Conservation (phyloP, 352 stramenopile species). For the Globisporangium iwayamae region DNA sequence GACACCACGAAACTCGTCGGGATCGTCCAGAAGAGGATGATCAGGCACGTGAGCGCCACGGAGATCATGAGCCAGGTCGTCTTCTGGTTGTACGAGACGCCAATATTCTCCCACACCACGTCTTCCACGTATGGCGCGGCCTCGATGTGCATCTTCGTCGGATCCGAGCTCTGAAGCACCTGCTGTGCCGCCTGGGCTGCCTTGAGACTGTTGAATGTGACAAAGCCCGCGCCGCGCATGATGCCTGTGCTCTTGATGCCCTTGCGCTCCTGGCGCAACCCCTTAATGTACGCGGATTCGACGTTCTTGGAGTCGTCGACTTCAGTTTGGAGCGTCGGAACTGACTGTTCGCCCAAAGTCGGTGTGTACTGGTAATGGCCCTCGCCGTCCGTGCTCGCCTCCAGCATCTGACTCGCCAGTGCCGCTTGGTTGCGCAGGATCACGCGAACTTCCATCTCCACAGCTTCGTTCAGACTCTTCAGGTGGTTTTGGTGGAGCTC, state of each 20-base stretch:
- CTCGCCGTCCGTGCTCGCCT: conserved; percentile 29
- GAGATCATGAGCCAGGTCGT: conserved; percentile 71
- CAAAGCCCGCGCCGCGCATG: conserved; percentile 73
- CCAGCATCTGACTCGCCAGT: conserved; percentile 53
- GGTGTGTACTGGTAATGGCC: conserved; percentile 25
- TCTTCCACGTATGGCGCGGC: conserved; percentile 58
- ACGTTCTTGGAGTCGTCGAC: conserved; percentile 33
- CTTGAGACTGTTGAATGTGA: conserved; percentile 78
- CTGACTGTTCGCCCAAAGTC: conserved; percentile 6
- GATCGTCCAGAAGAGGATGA: conserved; percentile 85
- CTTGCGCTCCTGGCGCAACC: conserved; percentile 37
- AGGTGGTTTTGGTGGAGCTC: conserved; percentile 68
- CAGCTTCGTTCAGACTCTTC: conserved; percentile 62
- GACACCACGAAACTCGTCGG: conserved; percentile 76
- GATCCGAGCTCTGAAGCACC: conserved; percentile 69
- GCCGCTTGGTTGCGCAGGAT: conserved; percentile 67
- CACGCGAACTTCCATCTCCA: conserved; percentile 72
- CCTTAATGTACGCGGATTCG: conserved; percentile 63
- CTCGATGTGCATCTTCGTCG: conserved; percentile 70
- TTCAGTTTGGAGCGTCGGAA: conserved; percentile 29
- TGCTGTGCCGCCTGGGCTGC: conserved; percentile 73
- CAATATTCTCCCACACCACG: conserved; percentile 80
- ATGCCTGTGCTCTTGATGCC: conserved; percentile 39
- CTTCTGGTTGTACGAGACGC: conserved; percentile 71
- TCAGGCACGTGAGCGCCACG: conserved; percentile 45